Evolutionary conservation across 805 yeast genomes (phyloP), one percentile per base, ranked within the genome.

Genomic region (Pachysolen tannophilus): DNA sequence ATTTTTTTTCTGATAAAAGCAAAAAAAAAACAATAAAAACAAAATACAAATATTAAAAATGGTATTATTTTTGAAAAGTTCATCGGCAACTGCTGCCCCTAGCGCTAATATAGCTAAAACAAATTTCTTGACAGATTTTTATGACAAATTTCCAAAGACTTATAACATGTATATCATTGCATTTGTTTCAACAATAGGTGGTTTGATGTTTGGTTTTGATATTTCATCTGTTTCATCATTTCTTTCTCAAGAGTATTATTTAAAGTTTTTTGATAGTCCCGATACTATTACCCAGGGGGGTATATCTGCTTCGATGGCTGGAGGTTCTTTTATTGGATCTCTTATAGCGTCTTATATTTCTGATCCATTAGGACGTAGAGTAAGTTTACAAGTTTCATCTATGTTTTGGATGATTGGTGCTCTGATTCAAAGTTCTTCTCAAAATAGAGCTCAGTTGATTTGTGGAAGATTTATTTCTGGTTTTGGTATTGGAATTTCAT

Each of bases 171-270:
- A 67, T 49, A 47, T 70, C 25, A 71, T 78, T 35, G 72, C 82
- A n/a, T n/a, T n/a, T 32, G 48, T 52, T 20, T 56, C 53, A 6
- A 47, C 54, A 8, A 43, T 45, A 5, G 49, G 50, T 3, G 37
- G 43, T 21, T 28, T 46, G 16, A 23, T 47, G 14, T 73, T 80
- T 55, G 92, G 94, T 38, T 72, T 81, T 49, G 94, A 84, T 53
- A 75, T 81, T 34, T 74, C 88, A 3, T 81, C 94, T 0, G 71
- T 83, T 62, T 71, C 87, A 1, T 78, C 83, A 2, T 81, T 82
- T 45, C 62, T 82, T 28, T 63, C 65, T 2, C 55, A 67, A 8
- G 56, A 50, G 0, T 58, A 62, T 13, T 83, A 82, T 52, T 52
- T 52, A 23, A 44, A 53, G 1, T 76, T 55, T 45, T 82, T 82